Evolutionary conservation across 164 flowering plant genomes (phyloP).

Genomic region (Litsea cubeba): DNA sequence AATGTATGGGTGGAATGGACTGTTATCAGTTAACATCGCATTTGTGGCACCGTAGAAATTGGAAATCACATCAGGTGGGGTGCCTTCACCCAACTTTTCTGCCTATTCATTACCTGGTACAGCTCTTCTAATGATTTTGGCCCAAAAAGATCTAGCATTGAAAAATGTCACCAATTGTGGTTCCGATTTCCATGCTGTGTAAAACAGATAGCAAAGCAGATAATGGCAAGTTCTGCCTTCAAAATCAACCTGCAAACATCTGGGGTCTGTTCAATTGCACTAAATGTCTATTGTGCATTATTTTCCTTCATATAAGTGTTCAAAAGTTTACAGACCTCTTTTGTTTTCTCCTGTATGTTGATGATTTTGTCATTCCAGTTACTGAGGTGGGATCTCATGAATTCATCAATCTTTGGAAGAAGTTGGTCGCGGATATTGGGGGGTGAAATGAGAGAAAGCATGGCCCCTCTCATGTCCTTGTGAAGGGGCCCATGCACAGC

Average conservation of each 20-base stretch:
- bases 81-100: background rate
- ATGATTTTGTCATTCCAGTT: conserved; percentile 61
- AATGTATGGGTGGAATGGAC: background rate
- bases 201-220: background rate
- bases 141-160: background rate
- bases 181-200: background rate
- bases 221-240: background rate
- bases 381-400: conserved; percentile 72
- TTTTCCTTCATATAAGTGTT: background rate
- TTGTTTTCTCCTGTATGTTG: conserved; percentile 80
- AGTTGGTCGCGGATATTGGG: conserved; percentile 63
- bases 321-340: conserved; percentile 52
- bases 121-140: background rate
- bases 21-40: background rate
- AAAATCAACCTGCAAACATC: background rate
- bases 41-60: background rate
- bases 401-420: conserved; percentile 68
- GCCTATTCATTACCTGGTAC: background rate
- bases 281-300: background rate
- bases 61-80: too few species aligned
- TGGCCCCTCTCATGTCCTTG: conserved; percentile 78
- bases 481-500: conserved; percentile 85
- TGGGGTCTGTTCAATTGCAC: background rate
- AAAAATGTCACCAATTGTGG: background rate
- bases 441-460: conserved; percentile 67